Conservation (phyloP, 2,329 filamentous ascomycete genomes). For the Nectriaceae sp. region DNA sequence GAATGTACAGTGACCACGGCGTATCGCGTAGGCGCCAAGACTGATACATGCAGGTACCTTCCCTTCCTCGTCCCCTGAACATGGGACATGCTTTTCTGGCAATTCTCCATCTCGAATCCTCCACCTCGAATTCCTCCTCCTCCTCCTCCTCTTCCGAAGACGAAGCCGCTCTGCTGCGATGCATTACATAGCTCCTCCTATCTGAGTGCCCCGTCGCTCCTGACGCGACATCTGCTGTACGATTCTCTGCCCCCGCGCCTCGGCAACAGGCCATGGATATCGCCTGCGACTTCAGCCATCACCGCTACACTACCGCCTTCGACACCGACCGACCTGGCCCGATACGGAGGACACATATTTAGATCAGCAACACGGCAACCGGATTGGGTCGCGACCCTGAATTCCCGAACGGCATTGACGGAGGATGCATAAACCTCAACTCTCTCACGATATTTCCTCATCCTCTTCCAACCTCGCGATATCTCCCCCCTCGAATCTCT, state of each 20-base stretch:
- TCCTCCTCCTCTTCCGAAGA: too few relatives aligned
- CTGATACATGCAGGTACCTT: background rate
- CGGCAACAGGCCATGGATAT: background rate
- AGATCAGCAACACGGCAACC: background rate
- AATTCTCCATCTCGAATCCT: background rate
- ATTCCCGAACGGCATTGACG: slow-evolving; percentile 10
- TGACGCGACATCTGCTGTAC: background rate
- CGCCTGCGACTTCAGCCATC: background rate
- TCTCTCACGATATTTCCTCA: slow-evolving; percentile 24
- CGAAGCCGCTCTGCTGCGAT: background rate
- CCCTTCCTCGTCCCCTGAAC: background rate
- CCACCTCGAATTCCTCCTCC: background rate
- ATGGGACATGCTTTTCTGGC: background rate
- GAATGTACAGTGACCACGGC: too few relatives aligned
- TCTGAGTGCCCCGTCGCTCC: background rate
- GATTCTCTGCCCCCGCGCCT: background rate
- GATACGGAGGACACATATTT: background rate
- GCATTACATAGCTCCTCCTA: background rate
- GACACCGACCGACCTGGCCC: background rate
- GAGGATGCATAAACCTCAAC: slow-evolving; percentile 30
- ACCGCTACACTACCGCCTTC: background rate
- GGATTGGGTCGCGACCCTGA: background rate
- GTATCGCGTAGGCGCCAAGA: background rate
- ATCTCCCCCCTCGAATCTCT: slow-evolving; percentile 19
- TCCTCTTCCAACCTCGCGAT: slow-evolving; percentile 24